Percentiles rank a stretch among this genome's conserved stretches.
These are phyloP conservation scores for Claviceps africana DNA, from an alignment of 2,329 filamentous ascomycete genomes.

Conservation along the genomic window DNA sequence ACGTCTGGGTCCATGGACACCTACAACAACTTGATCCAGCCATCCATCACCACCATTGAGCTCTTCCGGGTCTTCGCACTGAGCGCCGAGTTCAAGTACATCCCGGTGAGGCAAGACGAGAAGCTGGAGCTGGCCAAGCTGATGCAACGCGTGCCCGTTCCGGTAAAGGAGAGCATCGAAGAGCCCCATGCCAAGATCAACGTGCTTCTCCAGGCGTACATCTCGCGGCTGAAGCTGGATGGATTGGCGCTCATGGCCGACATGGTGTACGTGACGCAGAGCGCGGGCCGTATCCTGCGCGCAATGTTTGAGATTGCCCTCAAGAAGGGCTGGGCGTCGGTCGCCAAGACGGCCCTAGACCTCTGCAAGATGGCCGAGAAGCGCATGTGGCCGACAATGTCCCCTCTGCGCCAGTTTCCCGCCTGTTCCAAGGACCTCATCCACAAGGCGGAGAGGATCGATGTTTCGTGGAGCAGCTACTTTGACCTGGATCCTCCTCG, in stretches of 20 bases:
- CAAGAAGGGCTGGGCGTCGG: conserved; percentile 89
- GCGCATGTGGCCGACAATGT: conserved; percentile 99
- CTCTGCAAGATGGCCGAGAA: conserved; percentile 99
- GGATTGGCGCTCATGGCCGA: conserved; percentile 95
- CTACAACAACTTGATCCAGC: conserved; percentile 90
- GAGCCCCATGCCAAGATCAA: conserved; percentile 98
- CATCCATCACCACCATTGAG: conserved; percentile 84
- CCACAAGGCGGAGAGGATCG: conserved; percentile 85
- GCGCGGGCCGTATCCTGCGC: conserved; percentile 85
- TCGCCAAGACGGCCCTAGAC: conserved; percentile 82
- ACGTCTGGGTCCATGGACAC: conserved; percentile 92
- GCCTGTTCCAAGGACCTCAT: conserved; percentile 72
- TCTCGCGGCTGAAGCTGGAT: conserved; percentile 85
- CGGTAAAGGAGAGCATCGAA: conserved; percentile 94
- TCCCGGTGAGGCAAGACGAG: conserved; percentile 92
- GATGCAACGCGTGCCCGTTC: conserved; percentile 77
- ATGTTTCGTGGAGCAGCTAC: conserved; percentile 85
- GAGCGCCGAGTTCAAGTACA: conserved; percentile 98
- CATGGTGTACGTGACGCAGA: conserved; percentile 97
- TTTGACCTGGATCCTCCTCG: conserved; percentile 92
- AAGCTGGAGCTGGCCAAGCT: conserved; percentile 92
- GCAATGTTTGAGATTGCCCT: conserved; percentile 96
- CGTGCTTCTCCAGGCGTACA: conserved; percentile 89
- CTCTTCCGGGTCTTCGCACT: conserved; percentile 92
- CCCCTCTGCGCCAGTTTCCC: conserved; percentile 81